Evolutionary conservation across 306 rosid species (phyloP).

Genomic region (Quercus dentata): DNA sequence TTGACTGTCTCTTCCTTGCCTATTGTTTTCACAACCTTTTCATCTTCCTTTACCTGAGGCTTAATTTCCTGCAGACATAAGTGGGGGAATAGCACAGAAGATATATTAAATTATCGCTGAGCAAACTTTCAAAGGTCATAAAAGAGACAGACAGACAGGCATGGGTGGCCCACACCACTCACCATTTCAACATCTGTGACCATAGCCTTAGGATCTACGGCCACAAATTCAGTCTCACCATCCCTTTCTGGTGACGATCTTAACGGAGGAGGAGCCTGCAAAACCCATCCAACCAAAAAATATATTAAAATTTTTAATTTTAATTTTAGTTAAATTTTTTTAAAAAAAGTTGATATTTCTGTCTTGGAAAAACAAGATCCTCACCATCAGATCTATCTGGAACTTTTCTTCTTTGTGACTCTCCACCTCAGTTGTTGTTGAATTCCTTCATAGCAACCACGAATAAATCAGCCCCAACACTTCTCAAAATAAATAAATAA

Average conservation of each 20-base stretch:
- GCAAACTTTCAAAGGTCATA: no score
- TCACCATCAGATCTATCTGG: slow-evolving; percentile 95
- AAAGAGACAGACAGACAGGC: no score
- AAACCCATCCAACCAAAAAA: slow-evolving; percentile 1
- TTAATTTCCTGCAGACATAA: slow-evolving; percentile 56
- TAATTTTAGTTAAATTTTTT: no score
- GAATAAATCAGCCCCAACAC: slow-evolving; percentile 21
- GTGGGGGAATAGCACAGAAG: not conserved
- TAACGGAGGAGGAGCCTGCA: slow-evolving; percentile 73
- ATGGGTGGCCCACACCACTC: slow-evolving; percentile 43
- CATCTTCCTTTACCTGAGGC: slow-evolving; percentile 53
- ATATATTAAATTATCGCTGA: no score
- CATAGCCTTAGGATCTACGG: slow-evolving; percentile 46
- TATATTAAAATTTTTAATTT: no score
- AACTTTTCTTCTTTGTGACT: slow-evolving; percentile 72
- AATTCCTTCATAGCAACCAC: slow-evolving; percentile 42
- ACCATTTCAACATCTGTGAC: slow-evolving; percentile 61
- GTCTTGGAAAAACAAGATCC: slow-evolving; percentile 14
- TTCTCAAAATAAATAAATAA: slow-evolving; percentile 5
- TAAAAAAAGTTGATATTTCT: not conserved
- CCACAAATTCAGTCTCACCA: slow-evolving; percentile 47
- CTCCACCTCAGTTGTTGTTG: slow-evolving; percentile 38
- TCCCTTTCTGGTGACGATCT: slow-evolving; percentile 93
- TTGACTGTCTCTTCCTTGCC: slow-evolving; percentile 51
- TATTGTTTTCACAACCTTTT: slow-evolving; percentile 41